Conservation (phyloP, 2,329 filamentous ascomycete species). For the Aspergillus versicolor region DNA sequence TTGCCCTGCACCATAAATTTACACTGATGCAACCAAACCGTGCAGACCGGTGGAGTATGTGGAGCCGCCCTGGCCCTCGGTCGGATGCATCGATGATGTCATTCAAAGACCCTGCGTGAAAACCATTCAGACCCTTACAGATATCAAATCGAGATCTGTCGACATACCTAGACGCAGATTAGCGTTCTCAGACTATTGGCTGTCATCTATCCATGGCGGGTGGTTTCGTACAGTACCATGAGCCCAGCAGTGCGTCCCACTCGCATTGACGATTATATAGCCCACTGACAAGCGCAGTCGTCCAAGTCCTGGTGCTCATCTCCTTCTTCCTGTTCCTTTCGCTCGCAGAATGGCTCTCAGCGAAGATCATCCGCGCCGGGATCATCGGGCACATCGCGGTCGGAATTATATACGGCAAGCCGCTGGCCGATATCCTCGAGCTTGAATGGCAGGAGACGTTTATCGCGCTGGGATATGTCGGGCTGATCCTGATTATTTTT, state of each 20-base stretch:
- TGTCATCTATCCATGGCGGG: background rate
- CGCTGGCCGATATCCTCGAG: constrained; percentile 47
- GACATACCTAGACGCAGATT: background rate
- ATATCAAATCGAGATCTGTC: background rate
- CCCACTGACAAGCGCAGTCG: constrained; percentile 27
- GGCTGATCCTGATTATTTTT: constrained; percentile 52
- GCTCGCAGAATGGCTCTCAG: constrained; percentile 43
- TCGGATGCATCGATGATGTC: too few relatives aligned
- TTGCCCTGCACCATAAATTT: too few relatives aligned
- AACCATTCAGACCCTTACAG: too few relatives aligned
- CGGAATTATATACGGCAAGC: constrained; percentile 48
- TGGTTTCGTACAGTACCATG: background rate
- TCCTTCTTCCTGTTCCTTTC: constrained; percentile 49
- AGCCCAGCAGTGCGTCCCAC: background rate
- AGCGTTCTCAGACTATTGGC: background rate
- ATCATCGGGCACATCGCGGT: constrained; percentile 51
- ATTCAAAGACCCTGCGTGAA: too few relatives aligned
- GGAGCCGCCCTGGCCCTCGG: too few relatives aligned
- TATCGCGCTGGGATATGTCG: constrained; percentile 49
- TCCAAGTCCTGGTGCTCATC: constrained; percentile 42
- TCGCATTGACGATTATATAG: background rate
- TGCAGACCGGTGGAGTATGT: too few relatives aligned
- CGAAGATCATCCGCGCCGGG: constrained; percentile 44
- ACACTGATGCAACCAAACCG: too few relatives aligned
- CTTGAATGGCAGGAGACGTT: constrained; percentile 48